These are phyloP conservation scores for Trichoderma koningii DNA, from an alignment of 2,329 filamentous ascomycete genomes.

Conservation along the genomic window DNA sequence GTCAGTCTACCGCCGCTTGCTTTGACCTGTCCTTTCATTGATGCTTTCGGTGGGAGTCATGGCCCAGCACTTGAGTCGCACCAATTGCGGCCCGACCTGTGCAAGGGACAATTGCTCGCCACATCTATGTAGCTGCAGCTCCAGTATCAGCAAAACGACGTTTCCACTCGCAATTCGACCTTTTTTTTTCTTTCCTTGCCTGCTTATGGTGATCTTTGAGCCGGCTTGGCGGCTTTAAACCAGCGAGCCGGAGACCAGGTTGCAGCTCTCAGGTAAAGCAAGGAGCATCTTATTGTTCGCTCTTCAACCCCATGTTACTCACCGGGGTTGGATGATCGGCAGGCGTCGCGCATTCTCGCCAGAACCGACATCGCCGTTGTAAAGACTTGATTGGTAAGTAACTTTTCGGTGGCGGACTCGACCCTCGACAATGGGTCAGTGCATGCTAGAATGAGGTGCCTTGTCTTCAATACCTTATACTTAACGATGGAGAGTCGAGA, in stretches of 20 bases:
- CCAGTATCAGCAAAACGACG: too few relatives aligned
- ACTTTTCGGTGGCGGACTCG: not conserved
- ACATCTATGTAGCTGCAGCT: too few relatives aligned
- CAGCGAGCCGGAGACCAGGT: not conserved
- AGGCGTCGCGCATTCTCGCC: not conserved
- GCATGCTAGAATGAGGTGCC: not conserved
- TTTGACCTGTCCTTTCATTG: too few relatives aligned
- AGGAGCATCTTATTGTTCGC: not conserved
- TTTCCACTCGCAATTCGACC: too few relatives aligned
- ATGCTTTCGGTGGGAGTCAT: too few relatives aligned
- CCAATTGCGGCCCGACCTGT: too few relatives aligned
- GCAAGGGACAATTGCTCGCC: too few relatives aligned
- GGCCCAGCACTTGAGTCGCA: too few relatives aligned
- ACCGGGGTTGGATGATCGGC: not conserved
- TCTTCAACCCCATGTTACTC: not conserved
- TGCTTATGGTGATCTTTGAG: not conserved
- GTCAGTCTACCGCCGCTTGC: too few relatives aligned
- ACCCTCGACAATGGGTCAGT: not conserved
- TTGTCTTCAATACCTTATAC: too few relatives aligned
- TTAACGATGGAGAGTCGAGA: too few relatives aligned
- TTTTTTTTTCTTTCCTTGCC: too few relatives aligned
- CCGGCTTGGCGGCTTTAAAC: not conserved
- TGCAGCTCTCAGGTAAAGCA: not conserved
- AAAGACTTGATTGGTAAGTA: not conserved
- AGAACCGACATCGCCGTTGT: not conserved